Base-by-base conservation (phyloP, 1,284 basidiomycete species). In the Sporisorium iseilematis-ciliati region DNA sequence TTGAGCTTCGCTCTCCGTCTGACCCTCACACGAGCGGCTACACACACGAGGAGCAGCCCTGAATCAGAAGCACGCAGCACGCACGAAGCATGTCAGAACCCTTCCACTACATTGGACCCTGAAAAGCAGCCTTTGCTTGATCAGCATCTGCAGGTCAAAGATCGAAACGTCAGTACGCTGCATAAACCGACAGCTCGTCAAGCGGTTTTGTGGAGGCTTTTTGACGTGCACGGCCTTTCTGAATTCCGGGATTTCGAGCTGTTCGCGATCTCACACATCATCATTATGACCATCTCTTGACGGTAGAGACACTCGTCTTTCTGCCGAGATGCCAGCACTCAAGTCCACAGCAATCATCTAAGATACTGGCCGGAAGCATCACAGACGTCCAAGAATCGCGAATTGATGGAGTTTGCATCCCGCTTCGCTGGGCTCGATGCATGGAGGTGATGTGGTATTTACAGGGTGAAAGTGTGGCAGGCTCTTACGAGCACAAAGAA, bases 91-190 rank as follows among this genome's bases (percentile, higher is more conserved):
- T 26, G 38, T 52, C 51, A 23, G n/a, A 26, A 41, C 23, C 33
- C 29, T 38, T 23, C 16, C 20, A 1, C 46, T 29, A 46, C 26
- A 40, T 23, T 63, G 56, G 66, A 63, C 66, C 66, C 60, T 68
- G 48, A 29, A 26, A 14, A 43, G 40, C 31, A 52, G 35, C 35
- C 35, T 38, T 62, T 56, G 54, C 41, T 61, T 68, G 59, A 57
- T 68, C 66, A 68, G 66, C 66, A 62, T 48, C 50, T 68, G 65
- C 59, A 68, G 54, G 42, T 57, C 38, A 20, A 43, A 49, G 58
- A 67, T 67, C 65, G 55, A 43, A 43, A 41, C 25, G 38, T 20
- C 35, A 56, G 45, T 18, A 49, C n/a, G 21, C 48, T 49, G 48
- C 64, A 49, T 33, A 33, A 51, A 29, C n/a, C 31, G 60, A 41